A percentile compares a stretch with the other conserved stretches of the same genome.
phyloP scores from a whole-genome alignment of 2,329 filamentous ascomycete genomes.

The Dactylellina parvicollis region DNA sequence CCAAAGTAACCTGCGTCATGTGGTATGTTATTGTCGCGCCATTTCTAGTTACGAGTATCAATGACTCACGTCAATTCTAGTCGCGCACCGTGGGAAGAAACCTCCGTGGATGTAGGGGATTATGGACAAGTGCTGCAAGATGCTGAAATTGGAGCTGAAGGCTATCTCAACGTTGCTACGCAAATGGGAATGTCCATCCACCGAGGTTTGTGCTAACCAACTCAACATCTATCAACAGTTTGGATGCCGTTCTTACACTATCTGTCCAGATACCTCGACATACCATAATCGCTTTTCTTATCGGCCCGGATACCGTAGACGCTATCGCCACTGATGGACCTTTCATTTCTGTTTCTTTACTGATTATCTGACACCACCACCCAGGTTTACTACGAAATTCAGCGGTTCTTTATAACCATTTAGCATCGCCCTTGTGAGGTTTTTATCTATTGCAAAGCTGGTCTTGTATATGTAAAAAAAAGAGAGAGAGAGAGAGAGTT shows the following conservation, averaged over 20 bases:
- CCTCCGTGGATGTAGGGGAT: not conserved
- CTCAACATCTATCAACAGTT: not conserved
- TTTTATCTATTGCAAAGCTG: too few relatives aligned
- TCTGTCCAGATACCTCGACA: constrained; percentile 17
- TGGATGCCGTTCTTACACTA: not conserved
- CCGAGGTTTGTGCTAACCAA: constrained; percentile 16
- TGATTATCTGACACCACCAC: too few relatives aligned
- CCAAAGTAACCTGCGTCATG: constrained; percentile 57
- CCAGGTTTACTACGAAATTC: too few relatives aligned
- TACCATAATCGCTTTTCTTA: constrained; percentile 16
- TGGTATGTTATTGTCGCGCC: constrained; percentile 42
- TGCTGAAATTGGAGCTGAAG: constrained; percentile 30
- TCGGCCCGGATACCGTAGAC: not conserved
- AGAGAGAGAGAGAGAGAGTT: too few relatives aligned
- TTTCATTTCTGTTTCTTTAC: too few relatives aligned
- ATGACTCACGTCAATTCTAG: constrained; percentile 4
- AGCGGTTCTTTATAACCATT: too few relatives aligned
- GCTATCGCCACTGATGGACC: not conserved
- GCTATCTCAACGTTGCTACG: constrained; percentile 44
- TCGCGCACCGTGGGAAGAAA: constrained; percentile 37
- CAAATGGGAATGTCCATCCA: constrained; percentile 26
- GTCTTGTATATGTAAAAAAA: too few relatives aligned
- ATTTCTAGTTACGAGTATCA: not conserved
- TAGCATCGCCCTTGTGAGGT: too few relatives aligned
- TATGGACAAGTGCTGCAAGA: constrained; percentile 28